Evolutionary conservation across 2,329 filamentous ascomycete genomes (phyloP), one percentile per base, ranked within the genome.

Genomic region (Didymella segeticola): DNA sequence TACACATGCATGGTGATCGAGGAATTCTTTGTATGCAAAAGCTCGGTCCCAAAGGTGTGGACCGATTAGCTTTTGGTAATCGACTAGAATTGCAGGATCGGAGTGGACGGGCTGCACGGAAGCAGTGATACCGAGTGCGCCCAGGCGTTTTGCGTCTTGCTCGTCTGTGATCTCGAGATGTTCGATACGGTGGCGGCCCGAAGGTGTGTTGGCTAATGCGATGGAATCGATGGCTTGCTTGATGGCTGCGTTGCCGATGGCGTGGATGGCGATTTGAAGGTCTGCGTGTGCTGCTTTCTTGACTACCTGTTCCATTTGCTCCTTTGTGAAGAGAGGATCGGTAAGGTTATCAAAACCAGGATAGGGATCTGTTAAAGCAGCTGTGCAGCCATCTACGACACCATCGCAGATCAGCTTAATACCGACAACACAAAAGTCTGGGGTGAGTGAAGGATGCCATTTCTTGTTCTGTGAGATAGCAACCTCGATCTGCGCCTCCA

Each of bases 41-140:
- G 83, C 83, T 12, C 83, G 76, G 25, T 73, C 72, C 74, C 83
- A 85, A 3, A 83, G 75, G 10, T 77, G 67, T 1, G 61, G 43
- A 2, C 82, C 83, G 5, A 87, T 70, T 22, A 87, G 77, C 2
- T 73, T 67, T 0, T 82, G 82, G 81, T 85, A 87, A 0, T 82
- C 83, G 20, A 78, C 72, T 4, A 87, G 69, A 47, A 86, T 83
- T 0, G 83, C 82, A 1, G 85, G 85, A 67, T 96, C 91, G 64
- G 91, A 90, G 75, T 91, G 95, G 79, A 93, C 95, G 23, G 91
- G 93, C 79, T 96, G 90, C 63, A 96, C 95, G 52, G 89, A 89
- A 55, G 96, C 91, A 46, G 91, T 96, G 70, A 87, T 85, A 53
- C 84, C 82, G 4, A 84, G 71, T 19, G 71, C 63, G 10, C 83